Percentiles rank a stretch among this genome's conserved stretches.
phyloP scores from a whole-genome alignment of 192 early-diverging fungal species.

The Backusella macrospora region DNA sequence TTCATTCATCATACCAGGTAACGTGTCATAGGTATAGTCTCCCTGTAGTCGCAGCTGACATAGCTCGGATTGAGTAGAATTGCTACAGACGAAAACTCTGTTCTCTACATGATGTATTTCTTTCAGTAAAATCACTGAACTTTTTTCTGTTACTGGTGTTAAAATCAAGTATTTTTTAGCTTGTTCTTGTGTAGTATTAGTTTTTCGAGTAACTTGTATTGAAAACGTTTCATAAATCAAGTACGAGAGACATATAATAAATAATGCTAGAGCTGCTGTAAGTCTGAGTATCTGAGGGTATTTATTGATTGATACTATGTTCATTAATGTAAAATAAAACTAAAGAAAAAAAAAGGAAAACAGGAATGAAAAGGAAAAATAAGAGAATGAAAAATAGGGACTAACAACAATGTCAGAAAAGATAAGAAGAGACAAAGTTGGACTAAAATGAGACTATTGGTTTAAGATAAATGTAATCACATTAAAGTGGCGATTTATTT shows the following conservation, averaged over 20 bases:
- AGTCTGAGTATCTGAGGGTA: not conserved
- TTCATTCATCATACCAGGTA: constrained; percentile 10
- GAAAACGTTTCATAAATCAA: constrained; percentile 9
- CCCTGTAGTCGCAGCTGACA: not conserved
- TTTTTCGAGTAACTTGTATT: constrained; percentile 1
- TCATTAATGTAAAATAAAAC: constrained; percentile 4
- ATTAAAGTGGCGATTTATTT: constrained; percentile 12
- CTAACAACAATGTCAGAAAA: not conserved
- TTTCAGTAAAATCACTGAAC: not conserved
- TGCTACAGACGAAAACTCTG: constrained; percentile 1
- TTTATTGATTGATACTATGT: not conserved
- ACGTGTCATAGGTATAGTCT: not conserved
- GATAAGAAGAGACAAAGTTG: not conserved
- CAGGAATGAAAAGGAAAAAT: not conserved
- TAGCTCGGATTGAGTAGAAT: constrained; percentile 1
- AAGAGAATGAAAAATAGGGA: not conserved
- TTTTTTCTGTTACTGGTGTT: constrained; percentile 6
- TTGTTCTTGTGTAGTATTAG: not conserved
- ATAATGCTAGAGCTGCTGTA: not conserved
- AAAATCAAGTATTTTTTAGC: not conserved
- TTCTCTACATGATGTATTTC: not conserved
- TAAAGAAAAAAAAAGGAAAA: not conserved
- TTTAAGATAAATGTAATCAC: not conserved
- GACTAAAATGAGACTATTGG: not conserved
- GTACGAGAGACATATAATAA: not conserved